phyloP scores from a whole-genome alignment of 2,329 filamentous ascomycete species.

The Fusarium nelsonii region DNA sequence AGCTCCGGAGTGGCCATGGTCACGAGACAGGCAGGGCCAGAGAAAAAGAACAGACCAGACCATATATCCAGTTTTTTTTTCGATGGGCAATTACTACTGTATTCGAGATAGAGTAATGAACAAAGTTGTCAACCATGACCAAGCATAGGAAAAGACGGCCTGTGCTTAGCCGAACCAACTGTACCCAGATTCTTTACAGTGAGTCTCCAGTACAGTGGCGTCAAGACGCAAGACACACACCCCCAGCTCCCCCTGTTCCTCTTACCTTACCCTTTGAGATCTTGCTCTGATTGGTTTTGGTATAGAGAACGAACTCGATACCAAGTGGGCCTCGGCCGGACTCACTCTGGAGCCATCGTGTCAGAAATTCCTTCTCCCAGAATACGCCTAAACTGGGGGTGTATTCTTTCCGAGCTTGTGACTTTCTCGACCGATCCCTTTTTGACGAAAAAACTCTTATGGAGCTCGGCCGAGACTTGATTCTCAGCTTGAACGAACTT shows the following conservation, averaged over 20 bases:
- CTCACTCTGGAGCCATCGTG: conserved; percentile 38
- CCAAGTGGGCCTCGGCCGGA: conserved; percentile 32
- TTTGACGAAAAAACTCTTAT: neutral
- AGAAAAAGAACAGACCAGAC: conserved; percentile 5
- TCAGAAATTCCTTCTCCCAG: conserved; percentile 28
- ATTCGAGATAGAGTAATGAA: conserved; percentile 28
- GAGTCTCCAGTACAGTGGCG: neutral
- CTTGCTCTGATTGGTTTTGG: neutral
- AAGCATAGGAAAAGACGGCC: conserved; percentile 2
- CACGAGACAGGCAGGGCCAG: conserved; percentile 18
- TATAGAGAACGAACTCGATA: neutral
- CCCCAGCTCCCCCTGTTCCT: conserved; percentile 22
- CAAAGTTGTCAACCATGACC: conserved; percentile 34
- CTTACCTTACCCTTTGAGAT: conserved; percentile 26
- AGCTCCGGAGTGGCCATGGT: conserved; percentile 11
- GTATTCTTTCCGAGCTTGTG: neutral
- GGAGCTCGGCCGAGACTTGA: conserved; percentile 32
- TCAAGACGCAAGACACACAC: conserved; percentile 3
- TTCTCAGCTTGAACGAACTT: neutral
- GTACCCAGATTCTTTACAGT: conserved; percentile 9
- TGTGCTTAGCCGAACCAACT: conserved; percentile 13
- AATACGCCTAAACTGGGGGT: conserved; percentile 26
- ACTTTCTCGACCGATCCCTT: conserved; percentile 19
- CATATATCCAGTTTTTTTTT: neutral
- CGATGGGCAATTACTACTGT: neutral